Evolutionary conservation across 148 eudicot genomes (phyloP).

Genomic region (Pharnaceum exiguum): DNA sequence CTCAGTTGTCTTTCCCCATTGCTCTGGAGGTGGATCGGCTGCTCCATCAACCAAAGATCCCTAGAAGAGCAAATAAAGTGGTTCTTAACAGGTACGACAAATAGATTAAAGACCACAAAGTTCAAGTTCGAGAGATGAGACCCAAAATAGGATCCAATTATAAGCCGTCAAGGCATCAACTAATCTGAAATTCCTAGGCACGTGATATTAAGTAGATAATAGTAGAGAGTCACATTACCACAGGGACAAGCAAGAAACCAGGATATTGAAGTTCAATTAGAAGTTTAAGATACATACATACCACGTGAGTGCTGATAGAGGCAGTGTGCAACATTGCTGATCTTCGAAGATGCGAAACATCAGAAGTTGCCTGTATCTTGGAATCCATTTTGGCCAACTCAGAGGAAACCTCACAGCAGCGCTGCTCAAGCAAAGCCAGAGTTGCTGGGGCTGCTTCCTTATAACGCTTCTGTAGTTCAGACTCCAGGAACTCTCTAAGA

Average conservation of each 20-base stretch:
- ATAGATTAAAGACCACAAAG: neutral
- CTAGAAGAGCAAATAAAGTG: constrained; percentile 31
- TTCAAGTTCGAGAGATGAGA: neutral
- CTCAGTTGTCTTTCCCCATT: constrained; percentile 94
- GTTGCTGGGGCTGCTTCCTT: constrained; percentile 98
- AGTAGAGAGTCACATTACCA: neutral
- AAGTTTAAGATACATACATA: constrained; percentile 25
- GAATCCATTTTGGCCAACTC: constrained; percentile 71
- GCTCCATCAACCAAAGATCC: constrained; percentile 91
- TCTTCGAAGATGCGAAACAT: constrained; percentile 84
- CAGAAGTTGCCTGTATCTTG: constrained; percentile 84
- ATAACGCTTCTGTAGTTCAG: constrained; percentile 90
- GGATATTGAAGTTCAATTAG: neutral
- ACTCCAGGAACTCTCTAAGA: constrained; percentile 78
- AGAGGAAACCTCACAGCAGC: constrained; percentile 73
- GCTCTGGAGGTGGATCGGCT: constrained; percentile 94
- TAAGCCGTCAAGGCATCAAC: no score
- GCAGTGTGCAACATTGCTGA: constrained; percentile 86
- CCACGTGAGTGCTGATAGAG: constrained; percentile 83
- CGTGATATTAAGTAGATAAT: neutral
- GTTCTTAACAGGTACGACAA: no score
- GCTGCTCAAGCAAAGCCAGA: constrained; percentile 87
- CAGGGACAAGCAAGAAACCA: neutral
- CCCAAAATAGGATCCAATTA: neutral
- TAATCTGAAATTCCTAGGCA: no score